These are phyloP conservation scores for Gynostemma pentaphyllum DNA, from an alignment of 306 rosid species.

Conservation along the genomic window DNA sequence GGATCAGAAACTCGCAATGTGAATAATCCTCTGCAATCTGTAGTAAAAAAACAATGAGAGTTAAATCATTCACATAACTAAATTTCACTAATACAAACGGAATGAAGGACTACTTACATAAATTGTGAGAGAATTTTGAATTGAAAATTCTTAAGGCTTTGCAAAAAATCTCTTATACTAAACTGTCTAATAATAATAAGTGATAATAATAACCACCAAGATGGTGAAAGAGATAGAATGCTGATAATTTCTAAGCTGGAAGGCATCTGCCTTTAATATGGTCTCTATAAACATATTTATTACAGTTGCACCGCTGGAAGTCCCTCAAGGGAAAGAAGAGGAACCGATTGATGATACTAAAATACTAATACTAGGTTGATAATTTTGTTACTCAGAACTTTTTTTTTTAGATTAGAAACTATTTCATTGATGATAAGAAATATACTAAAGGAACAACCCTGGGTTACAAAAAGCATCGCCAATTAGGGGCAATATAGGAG, in stretches of 20 bases:
- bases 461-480: too few species aligned
- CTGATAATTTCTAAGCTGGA: neutral
- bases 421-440: too few species aligned
- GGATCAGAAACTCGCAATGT: constrained; percentile 86
- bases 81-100: neutral
- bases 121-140: neutral
- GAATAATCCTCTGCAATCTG: constrained; percentile 98
- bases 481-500: too few species aligned
- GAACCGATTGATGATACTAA: too few species aligned
- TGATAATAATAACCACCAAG: neutral
- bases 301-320: too few species aligned
- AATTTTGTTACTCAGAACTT: too few species aligned
- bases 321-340: too few species aligned
- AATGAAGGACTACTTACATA: neutral
- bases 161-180: neutral
- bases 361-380: too few species aligned
- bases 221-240: neutral
- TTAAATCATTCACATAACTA: neutral
- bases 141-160: neutral
- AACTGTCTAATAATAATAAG: neutral
- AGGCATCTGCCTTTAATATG: neutral
- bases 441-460: too few species aligned
- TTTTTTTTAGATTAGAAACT: too few species aligned
- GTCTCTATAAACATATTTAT: too few species aligned
- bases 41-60: neutral